phyloP scores from a whole-genome alignment of 768 basidiomycete species.

The Suillus luteus region DNA sequence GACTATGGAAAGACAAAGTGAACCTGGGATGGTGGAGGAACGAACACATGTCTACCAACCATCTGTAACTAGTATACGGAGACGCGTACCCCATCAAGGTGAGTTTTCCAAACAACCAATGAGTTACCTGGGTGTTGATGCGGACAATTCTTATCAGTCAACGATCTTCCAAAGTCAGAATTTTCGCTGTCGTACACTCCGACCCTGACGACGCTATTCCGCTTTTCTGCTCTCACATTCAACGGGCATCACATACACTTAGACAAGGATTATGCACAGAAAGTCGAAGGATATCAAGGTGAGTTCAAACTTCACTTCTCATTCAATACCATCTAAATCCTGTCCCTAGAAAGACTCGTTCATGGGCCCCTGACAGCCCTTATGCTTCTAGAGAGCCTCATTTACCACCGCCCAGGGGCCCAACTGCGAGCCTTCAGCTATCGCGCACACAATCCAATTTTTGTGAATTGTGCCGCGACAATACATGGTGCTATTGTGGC shows the following conservation, averaged over 20 bases:
- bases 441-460: slow-evolving; percentile 64
- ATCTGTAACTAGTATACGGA: slow-evolving; percentile 24
- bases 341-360: slow-evolving; percentile 67
- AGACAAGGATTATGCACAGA: slow-evolving; percentile 69
- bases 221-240: slow-evolving; percentile 85
- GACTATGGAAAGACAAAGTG: slow-evolving; percentile 42
- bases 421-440: slow-evolving; percentile 62
- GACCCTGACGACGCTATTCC: slow-evolving; percentile 72
- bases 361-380: slow-evolving; percentile 83
- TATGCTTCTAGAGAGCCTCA: slow-evolving; percentile 68
- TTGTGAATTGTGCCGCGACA: slow-evolving; percentile 51
- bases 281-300: slow-evolving; percentile 75
- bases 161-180: slow-evolving; percentile 50
- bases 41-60: slow-evolving; percentile 70
- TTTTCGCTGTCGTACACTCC: slow-evolving; percentile 71
- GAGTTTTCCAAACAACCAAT: neutral
- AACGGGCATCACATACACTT: slow-evolving; percentile 87
- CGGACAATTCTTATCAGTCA: slow-evolving; percentile 39
- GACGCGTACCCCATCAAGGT: slow-evolving; percentile 48
- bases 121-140: neutral
- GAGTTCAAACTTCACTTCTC: slow-evolving; percentile 5
- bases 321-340: slow-evolving; percentile 8
- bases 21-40: slow-evolving; percentile 60
- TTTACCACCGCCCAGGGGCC: slow-evolving; percentile 49
- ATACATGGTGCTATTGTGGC: slow-evolving; percentile 48